Evolutionary conservation across 352 stramenopile genomes (phyloP).

Genomic region (Pythium diclinum): DNA sequence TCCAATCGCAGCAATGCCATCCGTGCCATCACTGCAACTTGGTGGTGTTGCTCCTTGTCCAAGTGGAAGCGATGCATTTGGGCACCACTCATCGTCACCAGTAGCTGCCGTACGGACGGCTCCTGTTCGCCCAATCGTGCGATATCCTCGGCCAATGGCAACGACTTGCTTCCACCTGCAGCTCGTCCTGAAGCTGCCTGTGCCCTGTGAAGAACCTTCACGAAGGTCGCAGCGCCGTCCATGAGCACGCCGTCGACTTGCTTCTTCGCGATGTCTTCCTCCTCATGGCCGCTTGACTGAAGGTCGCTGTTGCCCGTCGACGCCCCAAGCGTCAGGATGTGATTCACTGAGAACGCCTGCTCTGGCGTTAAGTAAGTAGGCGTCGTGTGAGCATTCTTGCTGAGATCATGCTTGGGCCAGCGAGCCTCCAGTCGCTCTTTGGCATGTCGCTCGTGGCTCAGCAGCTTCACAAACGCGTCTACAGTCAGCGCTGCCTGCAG

Average conservation of each 20-base stretch:
- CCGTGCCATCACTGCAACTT: not conserved
- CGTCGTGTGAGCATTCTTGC: not conserved
- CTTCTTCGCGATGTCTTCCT: not conserved
- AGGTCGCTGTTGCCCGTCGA: no score
- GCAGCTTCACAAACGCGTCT: slow-evolving; percentile 17
- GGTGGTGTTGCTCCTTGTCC: not conserved
- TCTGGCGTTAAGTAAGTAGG: not conserved
- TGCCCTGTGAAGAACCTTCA: not conserved
- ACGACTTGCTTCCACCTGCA: not conserved
- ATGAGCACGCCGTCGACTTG: not conserved
- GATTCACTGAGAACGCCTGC: not conserved
- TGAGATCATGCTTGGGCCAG: not conserved
- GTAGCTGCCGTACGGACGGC: slow-evolving; percentile 33
- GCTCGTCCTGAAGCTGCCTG: not conserved
- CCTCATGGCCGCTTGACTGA: not conserved
- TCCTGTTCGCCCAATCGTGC: slow-evolving; percentile 31
- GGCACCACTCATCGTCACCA: slow-evolving; percentile 19
- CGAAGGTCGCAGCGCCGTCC: slow-evolving; percentile 11
- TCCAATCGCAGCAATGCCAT: not conserved
- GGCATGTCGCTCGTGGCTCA: slow-evolving; percentile 17
- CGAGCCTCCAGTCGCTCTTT: slow-evolving; percentile 14
- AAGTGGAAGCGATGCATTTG: slow-evolving; percentile 12
- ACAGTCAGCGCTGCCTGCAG: slow-evolving; percentile 14
- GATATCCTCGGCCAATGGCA: slow-evolving; percentile 25
- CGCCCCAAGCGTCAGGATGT: slow-evolving; percentile 7